Evolutionary conservation across 192 early-diverging fungal genomes (phyloP).

Genomic region (Gigaspora rosea): DNA sequence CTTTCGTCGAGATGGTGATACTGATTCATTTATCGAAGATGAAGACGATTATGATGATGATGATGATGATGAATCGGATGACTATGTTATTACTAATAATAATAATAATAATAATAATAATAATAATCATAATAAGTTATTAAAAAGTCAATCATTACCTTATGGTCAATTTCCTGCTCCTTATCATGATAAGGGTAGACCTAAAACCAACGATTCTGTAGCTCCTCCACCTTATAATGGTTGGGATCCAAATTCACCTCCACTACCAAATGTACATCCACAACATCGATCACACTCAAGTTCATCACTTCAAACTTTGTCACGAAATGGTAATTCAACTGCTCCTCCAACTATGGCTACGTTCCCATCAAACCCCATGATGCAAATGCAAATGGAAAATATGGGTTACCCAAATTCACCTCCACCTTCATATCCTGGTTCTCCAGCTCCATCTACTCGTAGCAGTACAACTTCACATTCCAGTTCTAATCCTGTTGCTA

Average conservation of each 20-base stretch:
- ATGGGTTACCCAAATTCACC: slow-evolving; percentile 51
- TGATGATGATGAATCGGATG: slow-evolving; percentile 42
- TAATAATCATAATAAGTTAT: background rate
- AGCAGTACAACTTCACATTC: slow-evolving; percentile 36
- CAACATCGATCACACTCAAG: slow-evolving; percentile 32
- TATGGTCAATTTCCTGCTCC: slow-evolving; percentile 39
- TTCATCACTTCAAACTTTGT: slow-evolving; percentile 42
- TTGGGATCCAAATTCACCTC: slow-evolving; percentile 36
- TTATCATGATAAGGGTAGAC: slow-evolving; percentile 38
- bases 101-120: slow-evolving; percentile 17
- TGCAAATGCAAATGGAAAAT: slow-evolving; percentile 26
- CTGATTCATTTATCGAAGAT: slow-evolving; percentile 40
- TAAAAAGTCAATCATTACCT: slow-evolving; percentile 45
- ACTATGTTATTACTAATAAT: slow-evolving; percentile 29
- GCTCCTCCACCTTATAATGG: slow-evolving; percentile 32
- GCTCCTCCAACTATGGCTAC: background rate
- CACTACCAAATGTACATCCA: slow-evolving; percentile 33
- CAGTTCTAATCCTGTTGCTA: background rate
- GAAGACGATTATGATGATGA: slow-evolving; percentile 51
- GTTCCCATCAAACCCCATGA: slow-evolving; percentile 28
- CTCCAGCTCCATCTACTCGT: slow-evolving; percentile 45
- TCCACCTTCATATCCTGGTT: slow-evolving; percentile 58
- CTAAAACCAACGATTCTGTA: slow-evolving; percentile 42
- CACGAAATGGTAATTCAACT: slow-evolving; percentile 29
- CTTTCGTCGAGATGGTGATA: slow-evolving; percentile 33